Percentiles rank a stretch among this genome's conserved stretches.
Evolutionary conservation across 768 basidiomycete genomes (phyloP).

Genomic region (Termitomyces sp.): DNA sequence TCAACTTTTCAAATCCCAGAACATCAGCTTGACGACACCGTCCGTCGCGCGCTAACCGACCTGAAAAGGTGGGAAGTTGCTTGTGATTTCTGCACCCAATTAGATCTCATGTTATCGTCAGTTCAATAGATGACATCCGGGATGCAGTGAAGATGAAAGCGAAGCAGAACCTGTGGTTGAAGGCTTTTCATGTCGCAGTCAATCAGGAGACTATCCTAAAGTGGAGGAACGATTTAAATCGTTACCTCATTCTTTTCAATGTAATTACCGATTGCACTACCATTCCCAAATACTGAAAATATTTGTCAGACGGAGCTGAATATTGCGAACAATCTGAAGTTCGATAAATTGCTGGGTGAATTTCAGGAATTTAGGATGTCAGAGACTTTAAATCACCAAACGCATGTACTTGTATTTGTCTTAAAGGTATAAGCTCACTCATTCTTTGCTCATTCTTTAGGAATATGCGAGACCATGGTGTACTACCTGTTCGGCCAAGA

Average conservation of each 20-base stretch:
- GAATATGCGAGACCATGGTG: no score
- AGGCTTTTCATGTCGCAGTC: constrained; percentile 3
- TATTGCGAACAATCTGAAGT: background rate
- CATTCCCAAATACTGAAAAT: background rate
- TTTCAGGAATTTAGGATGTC: background rate
- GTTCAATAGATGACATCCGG: background rate
- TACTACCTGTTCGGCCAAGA: background rate
- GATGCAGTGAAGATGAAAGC: background rate
- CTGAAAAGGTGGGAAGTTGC: background rate
- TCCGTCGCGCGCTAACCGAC: background rate
- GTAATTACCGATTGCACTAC: background rate
- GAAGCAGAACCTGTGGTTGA: background rate
- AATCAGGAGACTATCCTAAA: constrained; percentile 7
- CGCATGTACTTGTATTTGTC: background rate
- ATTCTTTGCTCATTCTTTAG: background rate
- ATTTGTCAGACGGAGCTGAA: constrained; percentile 2
- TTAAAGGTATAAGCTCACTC: background rate
- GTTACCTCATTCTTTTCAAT: constrained; percentile 3
- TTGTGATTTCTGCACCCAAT: background rate
- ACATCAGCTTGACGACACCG: no score
- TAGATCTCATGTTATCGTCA: background rate
- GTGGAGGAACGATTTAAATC: constrained; percentile 4
- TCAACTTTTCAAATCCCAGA: background rate
- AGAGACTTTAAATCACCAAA: background rate
- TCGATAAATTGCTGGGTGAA: constrained; percentile 3